A percentile compares a stretch with the other conserved stretches of the same genome.
These are phyloP conservation scores for Pleodorina starrii DNA, from an alignment of 139 green algal species.

Conservation along the genomic window DNA sequence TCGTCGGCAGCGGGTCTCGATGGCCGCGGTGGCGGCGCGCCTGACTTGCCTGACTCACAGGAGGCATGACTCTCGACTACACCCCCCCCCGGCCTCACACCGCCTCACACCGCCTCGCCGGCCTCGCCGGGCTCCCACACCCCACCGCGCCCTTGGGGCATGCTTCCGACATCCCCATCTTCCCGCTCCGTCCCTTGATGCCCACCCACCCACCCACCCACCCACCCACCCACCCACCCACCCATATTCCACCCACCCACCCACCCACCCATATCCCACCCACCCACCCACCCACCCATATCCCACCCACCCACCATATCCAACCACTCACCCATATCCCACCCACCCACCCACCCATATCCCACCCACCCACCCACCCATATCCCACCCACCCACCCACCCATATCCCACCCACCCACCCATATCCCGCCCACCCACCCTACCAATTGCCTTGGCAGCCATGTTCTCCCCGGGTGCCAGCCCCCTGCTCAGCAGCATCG, in stretches of 20 bases:
- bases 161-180: background rate
- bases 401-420: background rate
- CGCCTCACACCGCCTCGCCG: too few species aligned
- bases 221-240: background rate
- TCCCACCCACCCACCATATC: too few species aligned
- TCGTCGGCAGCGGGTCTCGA: too few species aligned
- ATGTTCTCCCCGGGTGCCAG: slow-evolving; percentile 68
- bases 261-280: background rate
- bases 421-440: background rate
- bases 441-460: slow-evolving; percentile 81
- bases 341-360: background rate
- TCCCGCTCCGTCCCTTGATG: background rate
- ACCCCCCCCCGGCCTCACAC: too few species aligned
- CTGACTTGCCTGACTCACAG: too few species aligned
- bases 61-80: too few species aligned
- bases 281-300: background rate
- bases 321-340: background rate
- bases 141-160: too few species aligned
- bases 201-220: background rate
- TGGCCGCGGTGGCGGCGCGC: too few species aligned
- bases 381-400: background rate
- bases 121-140: too few species aligned
- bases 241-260: background rate
- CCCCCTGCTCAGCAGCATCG: slow-evolving; percentile 66
- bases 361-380: background rate